Evolutionary conservation across 352 stramenopile genomes (phyloP).

Genomic region (Phytophthora sojae): DNA sequence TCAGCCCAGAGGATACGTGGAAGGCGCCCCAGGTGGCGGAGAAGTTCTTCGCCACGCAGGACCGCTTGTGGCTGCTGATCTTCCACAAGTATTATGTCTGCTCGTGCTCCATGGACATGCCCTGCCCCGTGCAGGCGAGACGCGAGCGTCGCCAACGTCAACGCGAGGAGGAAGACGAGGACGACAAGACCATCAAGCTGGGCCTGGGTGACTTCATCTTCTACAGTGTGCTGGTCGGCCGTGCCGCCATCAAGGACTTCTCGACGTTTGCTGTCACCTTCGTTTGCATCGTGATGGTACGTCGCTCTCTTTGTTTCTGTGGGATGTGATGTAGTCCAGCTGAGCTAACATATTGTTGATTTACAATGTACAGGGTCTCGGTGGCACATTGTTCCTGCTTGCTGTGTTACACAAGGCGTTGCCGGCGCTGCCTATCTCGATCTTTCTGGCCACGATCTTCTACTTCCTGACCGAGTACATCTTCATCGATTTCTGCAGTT

Average conservation of each 20-base stretch:
- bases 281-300: constrained; percentile 93
- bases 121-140: constrained; percentile 73
- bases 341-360: constrained; percentile 3
- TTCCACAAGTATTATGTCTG: constrained; percentile 90
- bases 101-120: constrained; percentile 83
- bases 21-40: constrained; percentile 82
- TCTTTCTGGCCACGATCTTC: constrained; percentile 84
- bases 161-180: constrained; percentile 65
- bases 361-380: constrained; percentile 74
- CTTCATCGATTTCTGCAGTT: constrained; percentile 86
- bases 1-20: constrained; percentile 84
- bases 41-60: constrained; percentile 83
- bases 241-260: constrained; percentile 96
- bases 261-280: constrained; percentile 95
- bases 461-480: constrained; percentile 88
- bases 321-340: background rate
- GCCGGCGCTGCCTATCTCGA: constrained; percentile 96
- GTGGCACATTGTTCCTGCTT: constrained; percentile 95
- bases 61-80: constrained; percentile 83
- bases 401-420: constrained; percentile 94
- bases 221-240: constrained; percentile 97
- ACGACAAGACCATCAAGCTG: constrained; percentile 93
- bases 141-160: constrained; percentile 60
- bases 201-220: constrained; percentile 99
- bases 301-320: background rate